Percentiles rank a stretch among this genome's conserved stretches.
phyloP scores from a whole-genome alignment of 2,329 filamentous ascomycete species.

The Exophiala bonariae region DNA sequence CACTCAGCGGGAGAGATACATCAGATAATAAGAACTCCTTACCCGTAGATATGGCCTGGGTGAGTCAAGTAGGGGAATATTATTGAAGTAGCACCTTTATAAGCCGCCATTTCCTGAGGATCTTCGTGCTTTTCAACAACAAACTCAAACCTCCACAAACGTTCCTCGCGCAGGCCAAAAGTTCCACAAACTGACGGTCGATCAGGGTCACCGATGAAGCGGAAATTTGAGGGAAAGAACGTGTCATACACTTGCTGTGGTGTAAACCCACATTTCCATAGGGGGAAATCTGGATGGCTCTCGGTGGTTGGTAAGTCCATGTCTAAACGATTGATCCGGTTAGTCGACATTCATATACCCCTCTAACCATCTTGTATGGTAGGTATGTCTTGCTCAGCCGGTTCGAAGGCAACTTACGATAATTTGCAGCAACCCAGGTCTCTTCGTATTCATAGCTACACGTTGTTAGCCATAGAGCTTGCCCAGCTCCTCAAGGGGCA shows the following conservation, averaged over 20 bases:
- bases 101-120: conserved; percentile 34
- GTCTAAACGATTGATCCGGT: conserved; percentile 17
- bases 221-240: conserved; percentile 48
- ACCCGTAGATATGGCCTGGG: conserved; percentile 20
- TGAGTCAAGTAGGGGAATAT: conserved; percentile 34
- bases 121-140: conserved; percentile 34
- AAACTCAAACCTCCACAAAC: conserved; percentile 48
- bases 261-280: conserved; percentile 49
- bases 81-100: conserved; percentile 28
- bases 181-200: conserved; percentile 46
- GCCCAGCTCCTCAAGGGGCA: no score
- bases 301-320: conserved; percentile 45
- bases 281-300: conserved; percentile 49
- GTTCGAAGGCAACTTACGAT: conserved; percentile 20
- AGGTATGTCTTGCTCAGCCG: no score
- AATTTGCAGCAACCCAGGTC: conserved; percentile 52
- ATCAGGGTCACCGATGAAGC: conserved; percentile 45
- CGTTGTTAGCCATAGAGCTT: no score
- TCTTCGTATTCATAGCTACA: conserved; percentile 26
- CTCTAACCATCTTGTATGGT: no score
- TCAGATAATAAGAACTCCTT: no score
- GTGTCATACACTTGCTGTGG: conserved; percentile 50
- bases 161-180: conserved; percentile 42
- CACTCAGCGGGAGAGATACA: no score
- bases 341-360: no score